These are phyloP conservation scores for Carex pumila DNA, from an alignment of 176 grass and related monocot species.

Conservation along the genomic window DNA sequence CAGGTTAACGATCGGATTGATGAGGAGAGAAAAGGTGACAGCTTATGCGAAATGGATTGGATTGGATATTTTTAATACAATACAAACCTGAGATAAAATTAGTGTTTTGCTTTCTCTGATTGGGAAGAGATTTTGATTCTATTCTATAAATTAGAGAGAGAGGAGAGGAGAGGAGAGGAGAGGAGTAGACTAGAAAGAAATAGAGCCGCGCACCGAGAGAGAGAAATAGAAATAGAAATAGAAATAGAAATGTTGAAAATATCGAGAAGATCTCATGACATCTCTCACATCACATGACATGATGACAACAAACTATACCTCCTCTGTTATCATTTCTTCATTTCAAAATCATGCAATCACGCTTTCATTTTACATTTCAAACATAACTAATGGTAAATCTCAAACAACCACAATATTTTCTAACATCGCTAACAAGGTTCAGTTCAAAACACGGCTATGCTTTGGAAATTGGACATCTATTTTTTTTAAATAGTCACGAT, in stretches of 20 bases:
- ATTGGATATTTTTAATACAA: neutral
- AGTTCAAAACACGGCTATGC: no score
- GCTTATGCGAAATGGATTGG: neutral
- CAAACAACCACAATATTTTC: no score
- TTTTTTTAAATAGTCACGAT: no score
- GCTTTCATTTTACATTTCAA: no score
- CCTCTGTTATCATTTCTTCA: neutral
- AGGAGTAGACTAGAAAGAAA: neutral
- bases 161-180: no score
- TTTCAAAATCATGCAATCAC: neutral
- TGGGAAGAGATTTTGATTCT: neutral
- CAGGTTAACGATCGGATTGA: neutral
- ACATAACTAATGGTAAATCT: no score
- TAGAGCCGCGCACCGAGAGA: conserved; percentile 1
- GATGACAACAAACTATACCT: neutral
- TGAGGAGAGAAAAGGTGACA: neutral
- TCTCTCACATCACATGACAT: neutral
- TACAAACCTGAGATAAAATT: conserved; percentile 1
- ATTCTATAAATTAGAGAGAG: neutral
- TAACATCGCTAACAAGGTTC: no score
- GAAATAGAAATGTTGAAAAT: neutral
- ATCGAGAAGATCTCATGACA: conserved; percentile 9
- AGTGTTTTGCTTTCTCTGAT: neutral
- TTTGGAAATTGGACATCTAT: no score
- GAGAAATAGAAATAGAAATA: neutral